phyloP scores from a whole-genome alignment of 495 filamentous ascomycete genomes.

The Tuber melanosporum region DNA sequence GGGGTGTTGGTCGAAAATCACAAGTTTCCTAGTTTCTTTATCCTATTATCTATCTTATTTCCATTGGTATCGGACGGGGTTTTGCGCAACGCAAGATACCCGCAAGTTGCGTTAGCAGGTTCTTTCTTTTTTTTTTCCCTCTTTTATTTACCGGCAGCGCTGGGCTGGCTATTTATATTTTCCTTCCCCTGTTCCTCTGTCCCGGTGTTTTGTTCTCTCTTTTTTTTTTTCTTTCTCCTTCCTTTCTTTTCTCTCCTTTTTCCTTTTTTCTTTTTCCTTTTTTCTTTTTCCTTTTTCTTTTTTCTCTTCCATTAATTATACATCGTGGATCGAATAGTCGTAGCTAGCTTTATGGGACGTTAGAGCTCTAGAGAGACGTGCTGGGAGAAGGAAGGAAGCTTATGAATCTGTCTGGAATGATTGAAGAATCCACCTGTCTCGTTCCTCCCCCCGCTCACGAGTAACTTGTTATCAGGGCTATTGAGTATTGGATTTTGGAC shows the following conservation, averaged over 20 bases:
- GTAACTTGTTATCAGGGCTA: neutral
- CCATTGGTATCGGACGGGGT: neutral
- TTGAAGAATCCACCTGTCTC: neutral
- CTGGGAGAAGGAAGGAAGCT: neutral
- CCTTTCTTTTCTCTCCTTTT: neutral
- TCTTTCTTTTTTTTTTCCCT: constrained; percentile 23
- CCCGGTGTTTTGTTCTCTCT: neutral
- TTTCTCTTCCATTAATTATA: neutral
- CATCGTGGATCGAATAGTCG: neutral
- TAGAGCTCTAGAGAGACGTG: neutral
- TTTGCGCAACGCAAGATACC: neutral
- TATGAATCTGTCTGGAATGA: neutral
- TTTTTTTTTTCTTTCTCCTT: neutral
- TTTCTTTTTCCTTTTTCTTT: neutral
- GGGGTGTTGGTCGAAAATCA: constrained; percentile 1
- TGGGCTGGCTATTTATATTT: constrained; percentile 16
- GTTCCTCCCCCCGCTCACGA: neutral
- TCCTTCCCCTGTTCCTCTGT: constrained; percentile 22
- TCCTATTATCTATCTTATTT: neutral
- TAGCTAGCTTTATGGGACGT: neutral
- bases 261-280: neutral
- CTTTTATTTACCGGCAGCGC: constrained; percentile 20
- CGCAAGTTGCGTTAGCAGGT: constrained; percentile 9
- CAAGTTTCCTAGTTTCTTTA: neutral
- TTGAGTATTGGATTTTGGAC: neutral